phyloP scores from a whole-genome alignment of 1,139 yeast species.

The Ogataea hybrid region DNA sequence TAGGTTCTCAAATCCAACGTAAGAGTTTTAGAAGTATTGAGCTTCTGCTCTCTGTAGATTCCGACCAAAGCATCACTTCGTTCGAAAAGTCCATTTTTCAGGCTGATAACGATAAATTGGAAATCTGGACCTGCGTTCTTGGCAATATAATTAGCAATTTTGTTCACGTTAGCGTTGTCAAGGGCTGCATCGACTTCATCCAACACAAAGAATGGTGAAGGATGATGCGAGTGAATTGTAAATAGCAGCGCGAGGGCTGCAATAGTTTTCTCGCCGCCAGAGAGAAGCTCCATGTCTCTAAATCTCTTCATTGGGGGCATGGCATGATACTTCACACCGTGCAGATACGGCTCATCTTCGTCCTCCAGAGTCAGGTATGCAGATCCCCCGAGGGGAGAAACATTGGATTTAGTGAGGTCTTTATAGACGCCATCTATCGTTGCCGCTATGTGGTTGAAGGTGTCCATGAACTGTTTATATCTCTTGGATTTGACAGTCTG shows the following conservation, averaged over 20 bases:
- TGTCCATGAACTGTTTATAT: constrained; percentile 59
- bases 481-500: constrained; percentile 60
- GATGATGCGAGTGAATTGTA: constrained; percentile 88
- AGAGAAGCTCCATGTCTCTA: constrained; percentile 86
- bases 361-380: constrained; percentile 87
- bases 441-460: constrained; percentile 72
- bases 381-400: constrained; percentile 87
- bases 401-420: constrained; percentile 70
- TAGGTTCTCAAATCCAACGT: constrained; percentile 72
- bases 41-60: constrained; percentile 80
- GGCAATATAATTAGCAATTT: constrained; percentile 80
- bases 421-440: constrained; percentile 81
- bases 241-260: constrained; percentile 92
- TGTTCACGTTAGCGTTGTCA: constrained; percentile 83
- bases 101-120: constrained; percentile 91
- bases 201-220: constrained; percentile 92
- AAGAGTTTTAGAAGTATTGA: constrained; percentile 73
- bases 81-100: constrained; percentile 84
- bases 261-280: constrained; percentile 97
- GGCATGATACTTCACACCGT: constrained; percentile 87
- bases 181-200: constrained; percentile 98
- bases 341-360: constrained; percentile 82
- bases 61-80: constrained; percentile 92
- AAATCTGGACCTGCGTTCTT: constrained; percentile 74
- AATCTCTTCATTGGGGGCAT: constrained; percentile 97